phyloP scores from a whole-genome alignment of 2,329 filamentous ascomycete species.

The Fusarium tupiense region DNA sequence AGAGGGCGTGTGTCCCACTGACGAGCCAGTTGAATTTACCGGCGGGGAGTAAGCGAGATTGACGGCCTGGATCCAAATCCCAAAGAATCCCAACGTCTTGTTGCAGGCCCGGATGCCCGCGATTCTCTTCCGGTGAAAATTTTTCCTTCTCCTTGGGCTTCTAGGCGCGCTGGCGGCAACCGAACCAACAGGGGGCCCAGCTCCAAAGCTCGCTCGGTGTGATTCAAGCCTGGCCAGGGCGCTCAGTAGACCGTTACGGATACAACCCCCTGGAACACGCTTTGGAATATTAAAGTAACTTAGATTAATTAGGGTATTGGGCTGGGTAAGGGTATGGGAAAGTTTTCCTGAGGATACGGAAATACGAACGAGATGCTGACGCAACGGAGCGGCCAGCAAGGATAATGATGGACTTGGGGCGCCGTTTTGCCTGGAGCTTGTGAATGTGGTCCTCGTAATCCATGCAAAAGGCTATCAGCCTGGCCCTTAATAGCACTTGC shows the following conservation, averaged over 20 bases:
- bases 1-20: conserved; percentile 32
- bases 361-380: conserved; percentile 41
- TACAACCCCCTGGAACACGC: conserved; percentile 29
- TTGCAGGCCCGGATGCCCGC: conserved; percentile 40
- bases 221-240: conserved; percentile 39
- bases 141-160: conserved; percentile 45
- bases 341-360: conserved; percentile 26
- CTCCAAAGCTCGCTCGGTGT: conserved; percentile 34
- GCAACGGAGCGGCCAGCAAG: conserved; percentile 33
- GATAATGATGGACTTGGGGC: conserved; percentile 24
- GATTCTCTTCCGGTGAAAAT: conserved; percentile 44
- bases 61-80: conserved; percentile 41
- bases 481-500: conserved; percentile 30
- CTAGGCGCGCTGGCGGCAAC: conserved; percentile 45
- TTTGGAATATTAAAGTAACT: conserved; percentile 22
- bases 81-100: conserved; percentile 41
- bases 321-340: conserved; percentile 2
- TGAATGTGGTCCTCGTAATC: conserved; percentile 14
- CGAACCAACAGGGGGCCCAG: conserved; percentile 39
- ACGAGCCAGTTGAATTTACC: conserved; percentile 48
- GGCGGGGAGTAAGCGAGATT: conserved; percentile 50
- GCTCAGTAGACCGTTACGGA: conserved; percentile 35
- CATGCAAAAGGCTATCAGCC: conserved; percentile 35
- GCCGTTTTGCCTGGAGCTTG: conserved; percentile 24
- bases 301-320: conserved; percentile 21